Evolutionary conservation across 2,329 filamentous ascomycete species (phyloP).

Genomic region (Aspergillus sp.): DNA sequence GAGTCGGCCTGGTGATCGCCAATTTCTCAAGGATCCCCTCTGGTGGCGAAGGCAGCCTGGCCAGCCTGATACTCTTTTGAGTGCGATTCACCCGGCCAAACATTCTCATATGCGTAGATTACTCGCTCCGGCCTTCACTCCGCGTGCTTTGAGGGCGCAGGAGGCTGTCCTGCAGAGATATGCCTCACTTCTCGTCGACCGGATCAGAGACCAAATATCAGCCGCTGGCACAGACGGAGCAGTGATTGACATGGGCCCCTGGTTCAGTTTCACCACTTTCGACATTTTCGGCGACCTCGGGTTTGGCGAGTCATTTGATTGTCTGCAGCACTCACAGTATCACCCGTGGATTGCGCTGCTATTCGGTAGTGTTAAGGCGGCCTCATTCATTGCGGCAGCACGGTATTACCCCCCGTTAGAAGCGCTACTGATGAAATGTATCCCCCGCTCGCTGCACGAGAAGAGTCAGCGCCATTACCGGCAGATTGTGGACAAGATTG

Average conservation of each 20-base stretch:
- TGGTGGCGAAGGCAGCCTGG: constrained; percentile 10
- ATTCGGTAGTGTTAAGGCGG: constrained; percentile 28
- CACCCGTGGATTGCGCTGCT: constrained; percentile 36
- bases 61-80: constrained; percentile 10
- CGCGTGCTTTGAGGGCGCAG: neutral
- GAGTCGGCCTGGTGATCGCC: neutral
- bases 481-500: constrained; percentile 19
- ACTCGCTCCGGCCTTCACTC: constrained; percentile 2
- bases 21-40: constrained; percentile 11
- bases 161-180: constrained; percentile 8
- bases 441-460: constrained; percentile 18
- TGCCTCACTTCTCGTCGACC: constrained; percentile 2
- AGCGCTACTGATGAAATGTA: constrained; percentile 21
- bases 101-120: constrained; percentile 6
- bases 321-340: constrained; percentile 28
- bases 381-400: constrained; percentile 23
- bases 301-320: constrained; percentile 37
- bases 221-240: neutral
- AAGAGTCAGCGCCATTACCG: constrained; percentile 16
- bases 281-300: constrained; percentile 40
- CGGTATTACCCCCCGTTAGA: constrained; percentile 22
- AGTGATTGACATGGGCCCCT: constrained; percentile 22
- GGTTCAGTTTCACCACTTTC: constrained; percentile 35
- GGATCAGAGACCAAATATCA: neutral
- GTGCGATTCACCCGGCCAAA: constrained; percentile 6